Evolutionary conservation across 148 eudicot genomes (phyloP).

Genomic region (Fallopia convolvulus): DNA sequence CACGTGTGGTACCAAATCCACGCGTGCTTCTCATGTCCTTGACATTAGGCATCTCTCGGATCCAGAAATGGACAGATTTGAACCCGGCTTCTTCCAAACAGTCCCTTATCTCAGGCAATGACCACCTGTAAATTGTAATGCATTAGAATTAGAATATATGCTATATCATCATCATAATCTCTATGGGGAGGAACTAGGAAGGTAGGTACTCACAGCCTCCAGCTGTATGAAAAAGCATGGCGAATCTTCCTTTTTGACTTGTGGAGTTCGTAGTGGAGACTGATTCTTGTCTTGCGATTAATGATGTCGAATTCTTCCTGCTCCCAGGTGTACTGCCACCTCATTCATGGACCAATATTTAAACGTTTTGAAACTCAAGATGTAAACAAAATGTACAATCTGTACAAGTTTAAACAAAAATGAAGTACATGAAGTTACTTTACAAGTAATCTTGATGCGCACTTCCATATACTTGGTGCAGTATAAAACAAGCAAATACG

Average conservation of each 20-base stretch:
- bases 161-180: background rate
- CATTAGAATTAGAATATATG: background rate
- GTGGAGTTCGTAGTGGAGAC: constrained; percentile 77
- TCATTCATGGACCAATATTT: background rate
- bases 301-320: constrained; percentile 86
- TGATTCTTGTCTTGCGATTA: constrained; percentile 82
- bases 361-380: background rate
- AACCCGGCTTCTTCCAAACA: constrained; percentile 93
- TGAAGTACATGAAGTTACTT: background rate
- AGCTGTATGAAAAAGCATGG: constrained; percentile 88
- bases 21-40: constrained; percentile 42
- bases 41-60: constrained; percentile 75
- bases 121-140: constrained; percentile 51
- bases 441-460: background rate
- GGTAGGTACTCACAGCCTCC: constrained; percentile 77
- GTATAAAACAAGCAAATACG: background rate
- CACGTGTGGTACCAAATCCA: constrained; percentile 66
- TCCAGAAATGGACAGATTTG: constrained; percentile 75
- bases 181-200: background rate
- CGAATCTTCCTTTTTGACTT: constrained; percentile 68
- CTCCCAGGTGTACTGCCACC: constrained; percentile 84
- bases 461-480: background rate
- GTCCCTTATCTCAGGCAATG: constrained; percentile 90
- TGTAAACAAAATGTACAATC: background rate
- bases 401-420: background rate